Base-by-base conservation (phyloP, 345 rosid species). In the Litchi chinensis region DNA sequence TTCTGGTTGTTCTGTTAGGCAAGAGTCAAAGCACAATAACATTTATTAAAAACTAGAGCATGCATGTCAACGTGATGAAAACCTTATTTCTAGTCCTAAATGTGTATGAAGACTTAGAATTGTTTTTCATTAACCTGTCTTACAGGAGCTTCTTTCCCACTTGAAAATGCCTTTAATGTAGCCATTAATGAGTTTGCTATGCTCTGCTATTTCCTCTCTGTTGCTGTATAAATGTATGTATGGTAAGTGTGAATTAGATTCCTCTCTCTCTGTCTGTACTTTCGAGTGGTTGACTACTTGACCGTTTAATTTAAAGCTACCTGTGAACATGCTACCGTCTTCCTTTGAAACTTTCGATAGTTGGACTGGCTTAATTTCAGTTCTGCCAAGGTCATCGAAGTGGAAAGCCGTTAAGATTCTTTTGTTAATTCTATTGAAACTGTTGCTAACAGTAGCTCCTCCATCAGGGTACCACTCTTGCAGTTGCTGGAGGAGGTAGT, bases 401-500 rank as follows among this genome's bases (percentile, higher is more conserved):
- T 60, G 44, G 43, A 43, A 76, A 65, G 59, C 62, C 5, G 26
- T 19, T 81, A 15, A 28, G 41, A 24, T 0, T 75, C 10, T 65
- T 50, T n/a, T 40, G 37, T 28, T 22, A 15, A 56, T 46, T 65
- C 26, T 44, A 66, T 43, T 74, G 9, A 26, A 52, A 76, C 4
- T 37, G 22, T 18, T 62, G 66, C 83, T 84, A 65, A 86, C 32
- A 0, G 19, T 79, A 22, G 19, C 71, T 73, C 10, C 76, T 50
- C 75, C 52, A 68, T 73, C 83, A 94, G 99, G 99, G 99, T 77
- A 93, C 91, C 46, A 88, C 89, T 74, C 94, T 96, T 76, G 99
- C 99, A 57, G 99, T 96, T 79, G 99, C 98, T 21, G 97, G 99
- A 59, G 98, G 98, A 19, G 97, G 99, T 74, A 93, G 99, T 77